These are phyloP conservation scores for Rutstroemia sp. DNA, from an alignment of 2,329 filamentous ascomycete species.

Conservation along the genomic window DNA sequence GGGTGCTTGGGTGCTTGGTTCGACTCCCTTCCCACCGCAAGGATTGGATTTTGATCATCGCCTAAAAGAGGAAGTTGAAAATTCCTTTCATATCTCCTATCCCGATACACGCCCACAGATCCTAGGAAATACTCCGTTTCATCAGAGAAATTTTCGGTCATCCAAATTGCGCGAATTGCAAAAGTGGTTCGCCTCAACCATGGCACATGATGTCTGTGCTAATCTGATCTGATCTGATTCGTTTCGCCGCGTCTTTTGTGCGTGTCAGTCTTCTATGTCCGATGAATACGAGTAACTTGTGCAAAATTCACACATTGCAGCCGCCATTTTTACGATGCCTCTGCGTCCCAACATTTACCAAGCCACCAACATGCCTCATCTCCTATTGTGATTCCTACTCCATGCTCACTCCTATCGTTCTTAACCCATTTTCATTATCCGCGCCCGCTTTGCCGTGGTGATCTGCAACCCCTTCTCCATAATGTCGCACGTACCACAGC, in stretches of 20 bases:
- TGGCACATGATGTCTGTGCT: too few relatives aligned
- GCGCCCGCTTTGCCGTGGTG: not conserved
- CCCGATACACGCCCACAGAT: not conserved
- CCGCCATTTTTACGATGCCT: not conserved
- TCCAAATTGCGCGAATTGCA: too few relatives aligned
- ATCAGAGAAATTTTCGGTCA: not conserved
- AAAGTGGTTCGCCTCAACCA: too few relatives aligned
- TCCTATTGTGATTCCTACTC: not conserved
- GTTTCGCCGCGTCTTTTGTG: too few relatives aligned
- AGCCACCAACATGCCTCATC: constrained; percentile 3
- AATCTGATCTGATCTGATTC: too few relatives aligned
- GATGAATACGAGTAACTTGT: too few relatives aligned
- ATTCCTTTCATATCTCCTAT: not conserved
- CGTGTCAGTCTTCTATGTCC: too few relatives aligned
- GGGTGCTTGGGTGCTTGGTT: not conserved
- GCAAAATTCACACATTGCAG: not conserved
- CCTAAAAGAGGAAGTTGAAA: constrained; percentile 2
- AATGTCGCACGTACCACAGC: constrained; percentile 4
- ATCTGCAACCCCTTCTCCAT: not conserved
- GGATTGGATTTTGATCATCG: constrained; percentile 2
- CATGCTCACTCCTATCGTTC: not conserved
- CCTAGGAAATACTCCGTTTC: not conserved
- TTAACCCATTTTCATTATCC: not conserved
- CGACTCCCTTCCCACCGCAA: not conserved
- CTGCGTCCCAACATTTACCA: not conserved